Evolutionary conservation across 805 yeast species (phyloP).

Genomic region (Zygosaccharomyces bisporus): DNA sequence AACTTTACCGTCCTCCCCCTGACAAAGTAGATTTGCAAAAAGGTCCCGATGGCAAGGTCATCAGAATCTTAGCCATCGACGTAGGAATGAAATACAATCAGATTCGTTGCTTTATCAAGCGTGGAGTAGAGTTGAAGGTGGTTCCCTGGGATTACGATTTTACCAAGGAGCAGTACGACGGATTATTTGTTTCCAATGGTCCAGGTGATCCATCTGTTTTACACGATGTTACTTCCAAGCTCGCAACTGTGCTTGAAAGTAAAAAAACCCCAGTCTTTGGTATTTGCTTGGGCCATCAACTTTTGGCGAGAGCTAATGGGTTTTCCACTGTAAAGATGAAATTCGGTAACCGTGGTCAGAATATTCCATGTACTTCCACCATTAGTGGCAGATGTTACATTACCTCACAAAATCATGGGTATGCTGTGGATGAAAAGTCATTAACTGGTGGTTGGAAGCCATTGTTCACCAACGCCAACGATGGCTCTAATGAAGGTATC

Average conservation of each 20-base stretch:
- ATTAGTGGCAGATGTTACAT: slow-evolving; percentile 95
- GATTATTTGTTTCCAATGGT: slow-evolving; percentile 94
- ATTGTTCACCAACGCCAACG: slow-evolving; percentile 92
- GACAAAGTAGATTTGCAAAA: slow-evolving; percentile 43
- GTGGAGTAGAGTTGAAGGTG: slow-evolving; percentile 94
- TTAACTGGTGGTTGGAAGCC: slow-evolving; percentile 84
- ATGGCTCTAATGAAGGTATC: slow-evolving; percentile 97
- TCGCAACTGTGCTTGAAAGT: slow-evolving; percentile 54
- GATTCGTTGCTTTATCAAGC: slow-evolving; percentile 90
- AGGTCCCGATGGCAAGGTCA: slow-evolving; percentile 68
- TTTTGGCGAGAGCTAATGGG: slow-evolving; percentile 91
- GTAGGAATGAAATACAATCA: slow-evolving; percentile 98
- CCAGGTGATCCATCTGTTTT: slow-evolving; percentile 98
- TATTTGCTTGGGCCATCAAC: slow-evolving; percentile 97
- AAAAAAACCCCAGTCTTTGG: slow-evolving; percentile 90
- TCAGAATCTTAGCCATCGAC: slow-evolving; percentile 86
- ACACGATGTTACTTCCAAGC: slow-evolving; percentile 58
- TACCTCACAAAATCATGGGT: slow-evolving; percentile 98
- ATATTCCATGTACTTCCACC: slow-evolving; percentile 89
- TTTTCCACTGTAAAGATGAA: slow-evolving; percentile 88
- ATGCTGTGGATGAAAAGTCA: slow-evolving; percentile 83
- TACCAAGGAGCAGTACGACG: slow-evolving; percentile 79
- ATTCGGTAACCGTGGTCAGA: slow-evolving; percentile 99
- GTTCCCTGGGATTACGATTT: slow-evolving; percentile 95
- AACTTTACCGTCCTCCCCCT: slow-evolving; percentile 66